Percentiles rank a stretch among this genome's conserved stretches.
Evolutionary conservation across 2,329 filamentous ascomycete species (phyloP).

Genomic region (Aspergillus sp.): DNA sequence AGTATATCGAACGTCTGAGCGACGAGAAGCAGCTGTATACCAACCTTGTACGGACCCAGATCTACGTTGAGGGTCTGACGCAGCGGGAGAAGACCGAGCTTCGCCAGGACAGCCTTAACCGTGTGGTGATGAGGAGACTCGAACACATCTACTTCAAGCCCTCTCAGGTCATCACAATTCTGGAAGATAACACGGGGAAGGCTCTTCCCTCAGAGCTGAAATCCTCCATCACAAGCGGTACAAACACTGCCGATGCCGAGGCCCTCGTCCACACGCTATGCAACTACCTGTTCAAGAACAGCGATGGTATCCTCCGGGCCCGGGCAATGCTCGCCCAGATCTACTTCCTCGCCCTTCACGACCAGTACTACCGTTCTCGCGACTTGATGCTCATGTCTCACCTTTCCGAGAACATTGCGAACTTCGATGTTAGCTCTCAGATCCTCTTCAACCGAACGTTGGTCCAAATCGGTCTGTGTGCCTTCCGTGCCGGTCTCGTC

Average conservation of each 20-base stretch:
- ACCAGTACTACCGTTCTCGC: constrained; percentile 95
- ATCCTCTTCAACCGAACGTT: constrained; percentile 98
- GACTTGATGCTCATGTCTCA: constrained; percentile 99
- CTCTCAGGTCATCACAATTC: constrained; percentile 83
- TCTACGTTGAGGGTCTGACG: constrained; percentile 83
- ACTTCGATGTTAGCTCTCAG: constrained; percentile 95
- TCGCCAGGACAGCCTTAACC: constrained; percentile 85
- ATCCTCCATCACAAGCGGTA: constrained; percentile 77
- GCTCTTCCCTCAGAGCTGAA: constrained; percentile 67
- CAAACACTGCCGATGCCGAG: constrained; percentile 65
- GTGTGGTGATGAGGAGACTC: constrained; percentile 86
- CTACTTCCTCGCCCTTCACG: constrained; percentile 95
- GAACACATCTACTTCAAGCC: constrained; percentile 99
- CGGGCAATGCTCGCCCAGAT: constrained; percentile 98
- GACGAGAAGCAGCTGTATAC: constrained; percentile 91
- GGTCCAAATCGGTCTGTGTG: constrained; percentile 96
- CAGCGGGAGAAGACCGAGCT: constrained; percentile 69
- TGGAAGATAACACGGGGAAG: constrained; percentile 95
- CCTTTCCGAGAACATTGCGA: constrained; percentile 92
- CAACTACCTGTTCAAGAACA: constrained; percentile 91
- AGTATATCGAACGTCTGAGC: constrained; percentile 93
- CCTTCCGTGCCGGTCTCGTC: constrained; percentile 93
- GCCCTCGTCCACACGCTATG: constrained; percentile 79
- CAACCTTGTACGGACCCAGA: constrained; percentile 80
- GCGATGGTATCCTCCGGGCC: constrained; percentile 92